Conservation (phyloP, 1,139 yeast species). For the Yamadazyma triangularis region DNA sequence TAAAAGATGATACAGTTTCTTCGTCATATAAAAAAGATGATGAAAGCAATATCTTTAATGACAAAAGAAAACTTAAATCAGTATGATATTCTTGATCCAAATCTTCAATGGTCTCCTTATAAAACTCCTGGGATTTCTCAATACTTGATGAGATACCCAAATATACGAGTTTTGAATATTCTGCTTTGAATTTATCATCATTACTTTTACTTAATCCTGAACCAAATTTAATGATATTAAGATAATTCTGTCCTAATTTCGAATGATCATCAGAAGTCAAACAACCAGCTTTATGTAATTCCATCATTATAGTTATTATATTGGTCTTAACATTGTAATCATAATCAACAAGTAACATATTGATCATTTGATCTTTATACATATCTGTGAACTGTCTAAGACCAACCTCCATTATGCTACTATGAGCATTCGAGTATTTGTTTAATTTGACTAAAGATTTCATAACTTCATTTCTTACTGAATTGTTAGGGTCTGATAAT, state of each 20-base stretch:
- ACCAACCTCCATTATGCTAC: constrained; percentile 30
- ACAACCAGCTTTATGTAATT: constrained; percentile 57
- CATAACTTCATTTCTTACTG: constrained; percentile 64
- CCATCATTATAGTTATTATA: constrained; percentile 51
- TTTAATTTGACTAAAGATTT: constrained; percentile 51
- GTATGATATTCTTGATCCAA: too few species aligned
- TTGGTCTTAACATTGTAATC: constrained; percentile 46
- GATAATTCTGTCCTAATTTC: constrained; percentile 39
- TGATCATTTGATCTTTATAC: constrained; percentile 60
- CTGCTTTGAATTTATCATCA: constrained; percentile 30
- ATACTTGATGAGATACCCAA: not conserved
- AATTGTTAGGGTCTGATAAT: constrained; percentile 60
- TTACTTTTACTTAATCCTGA: constrained; percentile 13
- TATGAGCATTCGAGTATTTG: constrained; percentile 19
- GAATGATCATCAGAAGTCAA: constrained; percentile 53
- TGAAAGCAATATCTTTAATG: too few species aligned
- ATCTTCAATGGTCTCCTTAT: too few species aligned
- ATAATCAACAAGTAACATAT: constrained; percentile 42
- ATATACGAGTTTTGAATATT: constrained; percentile 23
- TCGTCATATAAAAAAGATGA: too few species aligned
- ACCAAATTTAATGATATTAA: constrained; percentile 27
- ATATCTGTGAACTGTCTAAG: constrained; percentile 70
- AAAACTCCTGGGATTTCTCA: too few species aligned
- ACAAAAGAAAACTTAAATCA: too few species aligned
- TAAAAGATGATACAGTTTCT: too few species aligned